A percentile compares a stretch with the other conserved stretches of the same genome.
Conservation (phyloP, 495 filamentous ascomycete species). For the Penicillium alfredii region DNA sequence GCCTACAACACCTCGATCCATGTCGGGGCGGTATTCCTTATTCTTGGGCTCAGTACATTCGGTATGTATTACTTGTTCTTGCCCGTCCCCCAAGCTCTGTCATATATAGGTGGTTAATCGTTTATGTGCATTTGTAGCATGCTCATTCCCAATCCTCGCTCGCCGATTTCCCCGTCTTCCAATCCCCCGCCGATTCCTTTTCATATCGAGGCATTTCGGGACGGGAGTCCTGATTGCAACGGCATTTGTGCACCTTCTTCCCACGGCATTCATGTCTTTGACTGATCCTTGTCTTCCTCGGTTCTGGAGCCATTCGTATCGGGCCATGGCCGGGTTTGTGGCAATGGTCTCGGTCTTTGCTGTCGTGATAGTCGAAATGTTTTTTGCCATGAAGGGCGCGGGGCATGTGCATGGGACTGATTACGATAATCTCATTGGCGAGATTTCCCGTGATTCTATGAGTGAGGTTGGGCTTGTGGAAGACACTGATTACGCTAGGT, state of each 20-base stretch:
- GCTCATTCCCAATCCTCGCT: constrained; percentile 49
- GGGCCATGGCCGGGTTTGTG: constrained; percentile 69
- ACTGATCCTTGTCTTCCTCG: constrained; percentile 73
- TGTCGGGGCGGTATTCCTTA: constrained; percentile 71
- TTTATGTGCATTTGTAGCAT: constrained; percentile 29
- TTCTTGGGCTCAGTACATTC: constrained; percentile 64
- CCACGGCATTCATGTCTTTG: constrained; percentile 74
- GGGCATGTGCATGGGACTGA: constrained; percentile 45
- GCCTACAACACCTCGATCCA: constrained; percentile 63
- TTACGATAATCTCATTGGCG: constrained; percentile 40
- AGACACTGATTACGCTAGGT: constrained; percentile 17
- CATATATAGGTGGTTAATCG: too few species aligned
- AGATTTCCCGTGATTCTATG: constrained; percentile 19
- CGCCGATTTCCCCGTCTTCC: constrained; percentile 44
- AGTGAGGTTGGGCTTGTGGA: constrained; percentile 14
- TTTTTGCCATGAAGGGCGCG: constrained; percentile 54
- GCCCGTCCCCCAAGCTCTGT: too few species aligned
- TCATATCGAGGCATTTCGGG: constrained; percentile 76
- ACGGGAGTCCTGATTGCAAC: constrained; percentile 83
- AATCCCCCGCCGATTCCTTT: constrained; percentile 53
- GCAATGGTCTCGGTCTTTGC: constrained; percentile 72
- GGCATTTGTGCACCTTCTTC: constrained; percentile 82
- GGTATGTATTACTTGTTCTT: constrained; percentile 42
- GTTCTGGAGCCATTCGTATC: constrained; percentile 67
- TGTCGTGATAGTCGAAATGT: constrained; percentile 72